phyloP scores from a whole-genome alignment of 2,329 filamentous ascomycete species.

The Remersonia thermophila region DNA sequence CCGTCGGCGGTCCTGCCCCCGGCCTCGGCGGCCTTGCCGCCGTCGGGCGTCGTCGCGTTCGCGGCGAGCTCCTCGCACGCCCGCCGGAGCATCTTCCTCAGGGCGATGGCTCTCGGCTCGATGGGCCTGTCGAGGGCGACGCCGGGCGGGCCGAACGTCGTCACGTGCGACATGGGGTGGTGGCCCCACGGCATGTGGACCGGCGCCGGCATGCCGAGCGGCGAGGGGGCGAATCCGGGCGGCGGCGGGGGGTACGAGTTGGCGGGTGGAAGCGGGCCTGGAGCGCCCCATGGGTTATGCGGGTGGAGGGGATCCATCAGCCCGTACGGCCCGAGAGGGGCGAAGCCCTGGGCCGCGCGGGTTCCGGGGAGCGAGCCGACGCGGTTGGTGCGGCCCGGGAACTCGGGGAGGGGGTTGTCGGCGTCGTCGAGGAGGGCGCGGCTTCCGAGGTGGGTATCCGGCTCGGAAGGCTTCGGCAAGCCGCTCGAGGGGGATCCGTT shows the following conservation, averaged over 20 bases:
- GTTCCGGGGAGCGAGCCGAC: conserved; percentile 32
- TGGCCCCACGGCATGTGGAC: conserved; percentile 14
- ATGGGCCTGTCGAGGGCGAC: conserved; percentile 31
- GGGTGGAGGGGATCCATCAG: conserved; percentile 13
- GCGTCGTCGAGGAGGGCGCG: conserved; percentile 73
- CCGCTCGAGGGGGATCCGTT: conserved; percentile 17
- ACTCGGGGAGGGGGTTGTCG: conserved; percentile 40
- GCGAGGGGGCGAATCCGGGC: conserved; percentile 31
- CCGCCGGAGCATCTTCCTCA: conserved; percentile 64
- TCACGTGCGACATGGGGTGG: conserved; percentile 1
- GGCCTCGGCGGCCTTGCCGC: conserved; percentile 19
- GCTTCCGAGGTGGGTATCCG: conserved; percentile 74
- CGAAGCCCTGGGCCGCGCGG: conserved; percentile 28
- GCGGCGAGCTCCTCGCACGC: conserved; percentile 54
- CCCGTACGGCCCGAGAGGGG: conserved; percentile 21
- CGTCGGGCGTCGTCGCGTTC: conserved; percentile 16
- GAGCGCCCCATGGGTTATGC: conserved; percentile 16
- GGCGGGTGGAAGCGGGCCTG: conserved; percentile 20
- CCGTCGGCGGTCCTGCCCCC: conserved; percentile 13
- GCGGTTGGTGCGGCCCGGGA: conserved; percentile 5
- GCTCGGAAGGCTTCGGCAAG: conserved; percentile 48
- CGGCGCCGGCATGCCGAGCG: conserved; percentile 17
- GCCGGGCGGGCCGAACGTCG: conserved; percentile 17
- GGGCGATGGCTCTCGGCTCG: conserved; percentile 52
- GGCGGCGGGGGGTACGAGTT: conserved; percentile 29